These are phyloP conservation scores for Tylopilus sp. DNA, from an alignment of 1,284 basidiomycete genomes.

Conservation along the genomic window DNA sequence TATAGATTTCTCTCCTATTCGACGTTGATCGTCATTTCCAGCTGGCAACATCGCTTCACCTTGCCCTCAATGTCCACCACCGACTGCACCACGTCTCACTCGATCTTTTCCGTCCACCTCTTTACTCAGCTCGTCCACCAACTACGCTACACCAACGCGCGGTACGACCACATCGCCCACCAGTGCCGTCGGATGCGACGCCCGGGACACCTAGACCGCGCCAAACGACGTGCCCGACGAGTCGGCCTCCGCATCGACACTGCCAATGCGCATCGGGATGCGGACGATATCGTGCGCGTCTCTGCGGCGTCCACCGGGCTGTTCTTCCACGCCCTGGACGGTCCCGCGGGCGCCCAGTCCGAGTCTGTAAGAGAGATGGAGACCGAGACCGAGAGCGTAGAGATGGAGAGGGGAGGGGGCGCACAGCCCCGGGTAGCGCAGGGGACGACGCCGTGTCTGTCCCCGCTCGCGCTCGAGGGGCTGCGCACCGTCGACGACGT, in stretches of 20 bases:
- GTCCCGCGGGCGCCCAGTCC: background rate
- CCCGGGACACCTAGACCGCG: constrained; percentile 32
- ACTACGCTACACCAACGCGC: constrained; percentile 41
- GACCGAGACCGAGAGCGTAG: background rate
- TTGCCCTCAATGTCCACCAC: constrained; percentile 15
- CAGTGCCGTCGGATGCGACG: constrained; percentile 17
- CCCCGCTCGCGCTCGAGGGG: constrained; percentile 13
- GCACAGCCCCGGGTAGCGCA: background rate
- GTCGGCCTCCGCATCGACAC: constrained; percentile 45
- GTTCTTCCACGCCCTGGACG: too few relatives aligned
- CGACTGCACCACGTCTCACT: constrained; percentile 6
- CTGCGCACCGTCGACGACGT: background rate
- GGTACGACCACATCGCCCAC: constrained; percentile 37
- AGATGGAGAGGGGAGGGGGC: background rate
- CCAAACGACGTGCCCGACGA: constrained; percentile 40
- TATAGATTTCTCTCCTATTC: background rate
- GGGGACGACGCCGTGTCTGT: constrained; percentile 1
- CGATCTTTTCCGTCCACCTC: constrained; percentile 16
- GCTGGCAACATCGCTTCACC: too few relatives aligned
- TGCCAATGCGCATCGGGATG: constrained; percentile 35
- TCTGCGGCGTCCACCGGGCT: constrained; percentile 37
- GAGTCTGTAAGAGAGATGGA: background rate
- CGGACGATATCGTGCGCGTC: too few relatives aligned
- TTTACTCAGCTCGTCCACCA: constrained; percentile 36
- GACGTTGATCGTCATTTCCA: constrained; percentile 3